Evolutionary conservation across 2,329 filamentous ascomycete species (phyloP), one percentile per base, ranked within the genome.

Genomic region (Diaporthe ilicicola): DNA sequence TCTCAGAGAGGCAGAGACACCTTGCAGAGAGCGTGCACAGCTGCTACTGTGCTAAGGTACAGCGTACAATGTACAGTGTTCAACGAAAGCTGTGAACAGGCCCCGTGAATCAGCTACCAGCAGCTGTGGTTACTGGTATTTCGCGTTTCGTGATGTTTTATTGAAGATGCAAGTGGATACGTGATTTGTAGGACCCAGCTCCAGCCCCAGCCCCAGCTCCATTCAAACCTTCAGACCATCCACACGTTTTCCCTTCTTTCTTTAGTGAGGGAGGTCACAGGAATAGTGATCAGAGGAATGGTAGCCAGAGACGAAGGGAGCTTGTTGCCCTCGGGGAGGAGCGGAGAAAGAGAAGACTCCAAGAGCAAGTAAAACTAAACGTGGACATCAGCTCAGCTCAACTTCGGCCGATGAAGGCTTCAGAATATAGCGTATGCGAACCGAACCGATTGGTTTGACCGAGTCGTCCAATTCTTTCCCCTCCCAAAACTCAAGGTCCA

Each of bases 101-200:
- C 12, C 12, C 34, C 56, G 46, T 62, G 56, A 62, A 62, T 62
- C 56, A 62, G 56, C 56, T 62, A 62, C 56, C 56, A 42, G 56
- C 42, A 54, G 48, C 51, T 39, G 51, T 56, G 22, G 13, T 17
- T 53, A 17, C 42, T 6, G 34, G 32, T 32, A 9, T 34, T 34
- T 34, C 32, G 37, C 13, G 37, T 39, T 10, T 32, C 27, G 7
- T 39, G n/a, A 32, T 56, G 54, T 44, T 44, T 24, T 29, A 39
- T 53, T 53, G 64, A 53, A 48, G 37, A 44, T 17, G n/a, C 44
- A 34, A 10, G 42, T 39, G n/a, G 32, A 34, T 34, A 17, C 2
- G 12, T 17, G 24, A n/a, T 13, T 24, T 24, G 56, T 6, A 39
- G 17, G 9, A 44, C 37, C 34, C 39, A 34, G n/a, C 15, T 7